phyloP scores from a whole-genome alignment of 2,329 filamentous ascomycete species.

The Paraphoma sp. region DNA sequence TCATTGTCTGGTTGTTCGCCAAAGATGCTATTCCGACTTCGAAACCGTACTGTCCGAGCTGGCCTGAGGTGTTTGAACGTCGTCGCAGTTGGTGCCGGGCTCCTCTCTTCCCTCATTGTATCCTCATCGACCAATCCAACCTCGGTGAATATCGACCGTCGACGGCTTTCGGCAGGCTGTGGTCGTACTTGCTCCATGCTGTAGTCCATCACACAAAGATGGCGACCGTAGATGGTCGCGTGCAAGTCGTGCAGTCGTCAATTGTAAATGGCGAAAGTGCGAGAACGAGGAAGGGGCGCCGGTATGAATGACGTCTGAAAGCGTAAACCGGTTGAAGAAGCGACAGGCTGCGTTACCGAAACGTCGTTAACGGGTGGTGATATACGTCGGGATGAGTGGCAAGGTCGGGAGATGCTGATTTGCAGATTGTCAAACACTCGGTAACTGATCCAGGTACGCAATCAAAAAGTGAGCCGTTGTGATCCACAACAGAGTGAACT shows the following conservation, averaged over 20 bases:
- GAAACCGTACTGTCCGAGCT: conserved; percentile 39
- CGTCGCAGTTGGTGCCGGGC: conserved; percentile 33
- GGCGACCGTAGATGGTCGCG: conserved; percentile 10
- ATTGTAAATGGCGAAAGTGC: background rate
- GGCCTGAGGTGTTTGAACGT: conserved; percentile 32
- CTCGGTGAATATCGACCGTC: conserved; percentile 46
- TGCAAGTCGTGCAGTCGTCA: conserved; percentile 10
- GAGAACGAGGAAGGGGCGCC: conserved; percentile 3
- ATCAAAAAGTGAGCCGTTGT: background rate
- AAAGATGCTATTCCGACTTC: conserved; percentile 38
- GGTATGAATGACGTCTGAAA: conserved; percentile 28
- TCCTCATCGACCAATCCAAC: conserved; percentile 46
- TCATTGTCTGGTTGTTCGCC: conserved; percentile 13
- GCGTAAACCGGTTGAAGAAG: conserved; percentile 17
- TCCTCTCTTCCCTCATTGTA: conserved; percentile 35
- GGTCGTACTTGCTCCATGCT: conserved; percentile 37
- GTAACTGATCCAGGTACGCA: background rate
- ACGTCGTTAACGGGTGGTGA: conserved; percentile 6
- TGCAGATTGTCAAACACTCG: conserved; percentile 12
- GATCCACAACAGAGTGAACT: background rate
- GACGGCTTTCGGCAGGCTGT: conserved; percentile 30
- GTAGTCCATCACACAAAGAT: background rate
- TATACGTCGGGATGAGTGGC: conserved; percentile 19
- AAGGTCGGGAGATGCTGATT: conserved; percentile 12
- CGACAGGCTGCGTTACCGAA: conserved; percentile 6